A percentile compares a stretch with the other conserved stretches of the same genome.
Conservation (phyloP, 2,329 filamentous ascomycete species). For the Cercospora brassicicola region DNA sequence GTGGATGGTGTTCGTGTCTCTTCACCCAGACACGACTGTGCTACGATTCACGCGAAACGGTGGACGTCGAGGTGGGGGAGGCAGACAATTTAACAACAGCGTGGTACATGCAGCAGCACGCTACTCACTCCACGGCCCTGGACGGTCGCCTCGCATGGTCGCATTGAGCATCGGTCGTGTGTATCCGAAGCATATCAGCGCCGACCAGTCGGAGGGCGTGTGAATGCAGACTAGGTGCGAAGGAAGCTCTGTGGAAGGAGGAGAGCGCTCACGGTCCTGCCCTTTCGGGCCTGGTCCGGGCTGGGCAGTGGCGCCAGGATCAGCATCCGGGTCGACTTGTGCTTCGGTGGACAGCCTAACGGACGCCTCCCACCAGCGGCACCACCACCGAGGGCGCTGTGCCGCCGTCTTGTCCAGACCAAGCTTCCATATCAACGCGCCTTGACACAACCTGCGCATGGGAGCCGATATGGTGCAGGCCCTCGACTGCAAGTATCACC, state of each 20-base stretch:
- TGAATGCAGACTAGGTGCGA: constrained; percentile 5
- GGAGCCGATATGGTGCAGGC: background rate
- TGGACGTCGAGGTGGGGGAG: background rate
- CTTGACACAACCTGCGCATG: constrained; percentile 2
- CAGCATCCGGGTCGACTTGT: constrained; percentile 4
- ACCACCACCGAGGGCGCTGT: background rate
- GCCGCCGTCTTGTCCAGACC: constrained; percentile 2
- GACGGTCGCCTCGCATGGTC: constrained; percentile 18
- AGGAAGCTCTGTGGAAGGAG: constrained; percentile 14
- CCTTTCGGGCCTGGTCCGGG: constrained; percentile 9
- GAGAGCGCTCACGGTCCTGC: constrained; percentile 14
- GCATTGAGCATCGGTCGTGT: constrained; percentile 14
- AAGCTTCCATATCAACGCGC: constrained; percentile 11
- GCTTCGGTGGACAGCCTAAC: too few species aligned
- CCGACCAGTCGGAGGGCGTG: constrained; percentile 4
- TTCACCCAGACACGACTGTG: constrained; percentile 16
- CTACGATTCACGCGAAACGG: background rate
- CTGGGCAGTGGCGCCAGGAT: constrained; percentile 11
- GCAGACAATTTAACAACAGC: background rate
- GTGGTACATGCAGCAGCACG: background rate
- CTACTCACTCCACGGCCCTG: background rate
- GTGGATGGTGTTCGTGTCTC: constrained; percentile 13
- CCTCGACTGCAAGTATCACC: background rate
- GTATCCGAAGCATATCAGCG: constrained; percentile 5
- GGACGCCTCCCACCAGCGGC: background rate